These are phyloP conservation scores for Trametes maxima DNA, from an alignment of 768 basidiomycete species.

Conservation along the genomic window DNA sequence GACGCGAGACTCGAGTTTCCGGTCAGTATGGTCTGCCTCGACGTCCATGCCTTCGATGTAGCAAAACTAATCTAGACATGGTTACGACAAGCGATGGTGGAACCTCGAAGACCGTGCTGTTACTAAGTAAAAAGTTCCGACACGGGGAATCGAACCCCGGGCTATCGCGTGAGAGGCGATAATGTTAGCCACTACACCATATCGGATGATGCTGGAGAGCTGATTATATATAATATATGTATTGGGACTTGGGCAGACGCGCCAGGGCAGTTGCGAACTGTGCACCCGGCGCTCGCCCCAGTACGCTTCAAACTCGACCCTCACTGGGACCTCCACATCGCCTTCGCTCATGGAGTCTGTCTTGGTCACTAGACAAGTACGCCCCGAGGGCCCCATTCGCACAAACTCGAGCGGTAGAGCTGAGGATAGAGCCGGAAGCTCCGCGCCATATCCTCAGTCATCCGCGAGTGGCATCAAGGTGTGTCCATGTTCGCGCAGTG, in stretches of 20 bases:
- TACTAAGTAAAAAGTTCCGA: conserved; percentile 4
- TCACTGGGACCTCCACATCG: not conserved
- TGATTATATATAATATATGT: not conserved
- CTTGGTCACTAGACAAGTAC: not conserved
- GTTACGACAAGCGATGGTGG: no score
- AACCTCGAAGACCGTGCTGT: no score
- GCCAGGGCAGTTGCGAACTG: not conserved
- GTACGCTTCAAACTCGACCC: not conserved
- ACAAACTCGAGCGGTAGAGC: conserved; percentile 6
- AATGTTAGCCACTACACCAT: conserved; percentile 23
- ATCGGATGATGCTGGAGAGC: no score
- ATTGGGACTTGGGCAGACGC: not conserved
- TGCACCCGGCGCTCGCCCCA: not conserved
- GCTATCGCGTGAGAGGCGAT: conserved; percentile 22
- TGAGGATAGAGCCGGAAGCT: conserved; percentile 6
- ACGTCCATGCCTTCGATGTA: no score
- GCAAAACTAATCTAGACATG: no score
- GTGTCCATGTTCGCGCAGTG: not conserved
- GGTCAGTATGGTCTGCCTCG: no score
- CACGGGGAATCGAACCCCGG: conserved; percentile 21
- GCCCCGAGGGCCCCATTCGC: conserved; percentile 6
- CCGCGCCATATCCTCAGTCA: conserved; percentile 4
- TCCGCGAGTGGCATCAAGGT: conserved; percentile 9
- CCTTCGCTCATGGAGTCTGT: not conserved
- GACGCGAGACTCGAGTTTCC: no score